Evolutionary conservation across 1,284 basidiomycete genomes (phyloP), one percentile per base, ranked within the genome.

Genomic region (Mycena citricolor): DNA sequence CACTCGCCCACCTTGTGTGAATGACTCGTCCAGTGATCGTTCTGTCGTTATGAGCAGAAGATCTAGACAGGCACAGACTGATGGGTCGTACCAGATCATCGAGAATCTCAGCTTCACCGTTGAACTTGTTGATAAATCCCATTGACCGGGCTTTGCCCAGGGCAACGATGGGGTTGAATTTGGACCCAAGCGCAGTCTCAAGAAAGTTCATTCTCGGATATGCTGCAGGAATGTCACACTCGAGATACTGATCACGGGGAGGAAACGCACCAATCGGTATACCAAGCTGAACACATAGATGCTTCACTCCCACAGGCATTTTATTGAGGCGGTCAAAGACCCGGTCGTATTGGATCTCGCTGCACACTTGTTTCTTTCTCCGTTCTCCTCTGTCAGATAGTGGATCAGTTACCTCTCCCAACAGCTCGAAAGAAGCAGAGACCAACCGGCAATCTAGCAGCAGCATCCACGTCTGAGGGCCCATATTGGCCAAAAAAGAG

Each of bases 161-260:
- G 2, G 81, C 75, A 25, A 86, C 80, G 35, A 94, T 64, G 1
- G 93, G 92, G 60, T 95, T 95, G 41, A 84, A 72, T 63, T 87
- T 93, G 34, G 79, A 83, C 32, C 86, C 86, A 28, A 95, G 67
- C n/a, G 83, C 75, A 26, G 64, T 73, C 63, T 89, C 87, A 51
- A 95, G 67, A 62, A 94, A 93, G 3, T 90, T 89, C 89, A 97
- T 90, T 36, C 94, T 83, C 16, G 94, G 93, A 63, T 97, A 95
- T 8, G 90, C 90, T 52, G 87, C 86, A 0, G 87, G 87, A 39
- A 90, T 81, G 8, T 84, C 79, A 81, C 36, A 20, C 16, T 36
- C 17, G 22, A 22, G 21, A 44, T 13, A 16, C 35, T 36, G 37
- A 44, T 17, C 31, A 34, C 14, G n/a, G n/a, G n/a, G n/a, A 28